Percentiles rank a stretch among this genome's conserved stretches.
phyloP scores from a whole-genome alignment of 1,284 basidiomycete genomes.

The Cryptococcus jaspeensis region DNA sequence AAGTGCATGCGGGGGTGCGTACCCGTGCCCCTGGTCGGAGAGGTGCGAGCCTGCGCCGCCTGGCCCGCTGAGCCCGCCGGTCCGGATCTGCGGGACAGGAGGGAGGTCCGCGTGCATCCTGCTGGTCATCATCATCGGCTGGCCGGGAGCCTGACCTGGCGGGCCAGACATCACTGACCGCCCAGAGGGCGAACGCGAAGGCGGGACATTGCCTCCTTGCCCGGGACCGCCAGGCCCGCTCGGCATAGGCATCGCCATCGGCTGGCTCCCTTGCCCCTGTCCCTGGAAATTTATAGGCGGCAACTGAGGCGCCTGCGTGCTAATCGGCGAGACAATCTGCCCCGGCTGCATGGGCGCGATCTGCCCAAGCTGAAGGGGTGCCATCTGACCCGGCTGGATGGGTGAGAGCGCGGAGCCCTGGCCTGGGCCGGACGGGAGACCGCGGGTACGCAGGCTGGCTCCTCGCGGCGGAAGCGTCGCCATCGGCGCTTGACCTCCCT shows the following conservation, averaged over 20 bases:
- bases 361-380: background rate
- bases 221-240: too few relatives aligned
- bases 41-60: conserved; percentile 27
- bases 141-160: conserved; percentile 5
- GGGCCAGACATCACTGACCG: conserved; percentile 34
- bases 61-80: background rate
- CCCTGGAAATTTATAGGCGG: conserved; percentile 10
- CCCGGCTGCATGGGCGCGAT: background rate
- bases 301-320: conserved; percentile 14
- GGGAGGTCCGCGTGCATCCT: conserved; percentile 14
- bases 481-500: conserved; percentile 11
- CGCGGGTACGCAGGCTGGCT: conserved; percentile 28
- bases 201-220: background rate
- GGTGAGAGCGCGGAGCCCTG: too few relatives aligned
- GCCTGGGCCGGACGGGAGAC: too few relatives aligned
- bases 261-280: background rate
- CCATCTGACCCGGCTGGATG: too few relatives aligned
- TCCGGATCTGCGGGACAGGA: conserved; percentile 29
- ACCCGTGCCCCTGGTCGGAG: conserved; percentile 26
- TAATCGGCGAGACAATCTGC: too few relatives aligned
- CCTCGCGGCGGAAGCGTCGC: conserved; percentile 32
- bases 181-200: conserved; percentile 34
- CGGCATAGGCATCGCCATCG: background rate
- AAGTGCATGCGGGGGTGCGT: conserved; percentile 2
- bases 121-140: conserved; percentile 3